A percentile compares a stretch with the other conserved stretches of the same genome.
These are phyloP conservation scores for Stephania yunnanensis DNA, from an alignment of 164 flowering plant species.

Conservation along the genomic window DNA sequence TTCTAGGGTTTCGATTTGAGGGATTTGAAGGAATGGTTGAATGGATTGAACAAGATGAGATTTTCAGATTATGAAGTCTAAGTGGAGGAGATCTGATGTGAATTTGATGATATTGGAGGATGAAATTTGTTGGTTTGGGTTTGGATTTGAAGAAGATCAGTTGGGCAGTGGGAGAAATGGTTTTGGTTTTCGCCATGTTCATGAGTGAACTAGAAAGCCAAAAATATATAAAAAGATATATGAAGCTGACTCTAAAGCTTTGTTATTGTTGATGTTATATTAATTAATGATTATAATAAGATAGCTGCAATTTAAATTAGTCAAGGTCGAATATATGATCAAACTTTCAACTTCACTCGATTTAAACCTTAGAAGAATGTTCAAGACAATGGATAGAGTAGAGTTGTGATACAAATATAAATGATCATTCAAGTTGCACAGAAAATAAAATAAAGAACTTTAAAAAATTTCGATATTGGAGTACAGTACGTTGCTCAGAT, in stretches of 20 bases:
- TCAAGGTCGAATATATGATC: too few relatives aligned
- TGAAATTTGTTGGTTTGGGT: not conserved
- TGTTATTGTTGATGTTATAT: too few relatives aligned
- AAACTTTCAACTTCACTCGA: too few relatives aligned
- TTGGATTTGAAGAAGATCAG: not conserved
- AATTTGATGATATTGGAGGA: not conserved
- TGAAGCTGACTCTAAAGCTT: too few relatives aligned
- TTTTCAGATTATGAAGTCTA: not conserved
- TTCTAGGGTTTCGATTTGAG: not conserved
- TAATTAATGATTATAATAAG: too few relatives aligned
- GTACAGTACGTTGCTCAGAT: too few relatives aligned
- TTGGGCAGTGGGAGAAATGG: constrained; percentile 2
- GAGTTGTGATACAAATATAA: too few relatives aligned
- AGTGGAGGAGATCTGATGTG: not conserved
- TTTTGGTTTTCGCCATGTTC: constrained; percentile 8
- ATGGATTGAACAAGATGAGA: not conserved
- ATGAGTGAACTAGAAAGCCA: not conserved
- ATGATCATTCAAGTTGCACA: too few relatives aligned
- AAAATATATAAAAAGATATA: not conserved
- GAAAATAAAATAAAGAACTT: too few relatives aligned
- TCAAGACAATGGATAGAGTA: too few relatives aligned
- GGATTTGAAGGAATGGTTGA: not conserved
- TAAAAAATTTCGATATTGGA: too few relatives aligned
- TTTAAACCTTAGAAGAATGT: too few relatives aligned
- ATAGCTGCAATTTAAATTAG: not conserved